These are phyloP conservation scores for Dysphania ambrosioides DNA, from an alignment of 148 eudicot species.

Conservation along the genomic window DNA sequence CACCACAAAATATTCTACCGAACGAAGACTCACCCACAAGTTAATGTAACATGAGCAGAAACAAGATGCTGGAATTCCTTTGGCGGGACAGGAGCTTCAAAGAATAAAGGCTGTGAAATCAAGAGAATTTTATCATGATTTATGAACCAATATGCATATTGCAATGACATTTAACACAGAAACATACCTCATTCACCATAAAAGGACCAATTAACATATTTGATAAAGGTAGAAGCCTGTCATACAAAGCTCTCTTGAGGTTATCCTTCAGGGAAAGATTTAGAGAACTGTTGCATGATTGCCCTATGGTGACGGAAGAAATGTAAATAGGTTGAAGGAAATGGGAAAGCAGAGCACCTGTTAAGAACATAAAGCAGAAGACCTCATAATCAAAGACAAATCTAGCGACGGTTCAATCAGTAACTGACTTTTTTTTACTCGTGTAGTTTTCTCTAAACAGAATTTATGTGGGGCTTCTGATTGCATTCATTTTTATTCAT, in stretches of 20 bases:
- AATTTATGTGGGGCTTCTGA: neutral
- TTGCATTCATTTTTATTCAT: neutral
- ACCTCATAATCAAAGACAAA: neutral
- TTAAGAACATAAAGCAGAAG: slow-evolving; percentile 8
- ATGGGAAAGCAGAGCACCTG: slow-evolving; percentile 82
- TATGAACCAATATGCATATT: neutral
- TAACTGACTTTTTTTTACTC: neutral
- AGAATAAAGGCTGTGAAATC: slow-evolving; percentile 60
- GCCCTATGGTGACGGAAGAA: slow-evolving; percentile 72
- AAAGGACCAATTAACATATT: slow-evolving; percentile 51
- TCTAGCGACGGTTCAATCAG: neutral
- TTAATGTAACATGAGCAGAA: slow-evolving; percentile 67
- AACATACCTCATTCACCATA: slow-evolving; percentile 67
- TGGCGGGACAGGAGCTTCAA: slow-evolving; percentile 65
- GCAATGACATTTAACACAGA: slow-evolving; percentile 5
- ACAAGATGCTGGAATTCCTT: slow-evolving; percentile 80
- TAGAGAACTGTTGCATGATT: slow-evolving; percentile 37
- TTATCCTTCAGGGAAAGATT: slow-evolving; percentile 30
- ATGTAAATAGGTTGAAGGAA: slow-evolving; percentile 76
- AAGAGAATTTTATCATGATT: slow-evolving; percentile 1
- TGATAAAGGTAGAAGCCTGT: slow-evolving; percentile 51
- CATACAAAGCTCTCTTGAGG: slow-evolving; percentile 62
- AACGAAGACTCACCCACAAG: slow-evolving; percentile 69
- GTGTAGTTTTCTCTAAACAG: neutral
- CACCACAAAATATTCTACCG: neutral